Evolutionary conservation across 805 yeast genomes (phyloP).

Genomic region (Teunomyces cretensis): DNA sequence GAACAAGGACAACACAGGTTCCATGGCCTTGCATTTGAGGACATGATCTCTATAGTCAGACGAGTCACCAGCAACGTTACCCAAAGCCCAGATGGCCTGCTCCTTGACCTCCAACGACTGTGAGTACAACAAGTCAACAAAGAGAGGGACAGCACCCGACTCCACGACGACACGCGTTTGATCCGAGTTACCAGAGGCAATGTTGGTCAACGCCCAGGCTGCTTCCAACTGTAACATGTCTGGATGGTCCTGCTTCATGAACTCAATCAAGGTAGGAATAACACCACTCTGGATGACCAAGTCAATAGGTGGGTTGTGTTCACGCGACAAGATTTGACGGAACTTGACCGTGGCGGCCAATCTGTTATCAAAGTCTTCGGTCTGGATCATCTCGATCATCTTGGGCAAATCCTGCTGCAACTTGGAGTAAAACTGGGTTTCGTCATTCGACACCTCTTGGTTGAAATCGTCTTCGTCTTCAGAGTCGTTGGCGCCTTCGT

Average conservation of each 20-base stretch:
- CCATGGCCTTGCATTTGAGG: constrained; percentile 80
- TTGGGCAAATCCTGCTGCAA: constrained; percentile 69
- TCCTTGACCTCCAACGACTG: constrained; percentile 90
- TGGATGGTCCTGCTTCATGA: constrained; percentile 71
- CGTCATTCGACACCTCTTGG: constrained; percentile 43
- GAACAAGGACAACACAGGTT: constrained; percentile 78
- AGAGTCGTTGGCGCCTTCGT: constrained; percentile 38
- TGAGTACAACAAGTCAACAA: constrained; percentile 78
- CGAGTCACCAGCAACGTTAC: constrained; percentile 98
- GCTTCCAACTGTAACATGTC: constrained; percentile 94
- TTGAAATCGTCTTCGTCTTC: constrained; percentile 39
- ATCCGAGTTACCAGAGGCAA: constrained; percentile 88
- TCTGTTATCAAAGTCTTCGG: constrained; percentile 75
- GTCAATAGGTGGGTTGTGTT: constrained; percentile 95
- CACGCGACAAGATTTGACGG: constrained; percentile 90
- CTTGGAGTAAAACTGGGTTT: constrained; percentile 38
- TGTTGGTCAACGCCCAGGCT: constrained; percentile 99
- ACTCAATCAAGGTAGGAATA: constrained; percentile 84
- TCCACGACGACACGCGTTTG: constrained; percentile 92
- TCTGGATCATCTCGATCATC: constrained; percentile 78
- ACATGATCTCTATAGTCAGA: constrained; percentile 88
- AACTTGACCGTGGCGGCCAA: constrained; percentile 88
- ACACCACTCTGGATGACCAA: constrained; percentile 91
- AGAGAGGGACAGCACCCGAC: constrained; percentile 89
- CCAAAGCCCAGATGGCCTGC: constrained; percentile 99